phyloP scores from a whole-genome alignment of 1,139 yeast genomes.

The Candida glucosophila region DNA sequence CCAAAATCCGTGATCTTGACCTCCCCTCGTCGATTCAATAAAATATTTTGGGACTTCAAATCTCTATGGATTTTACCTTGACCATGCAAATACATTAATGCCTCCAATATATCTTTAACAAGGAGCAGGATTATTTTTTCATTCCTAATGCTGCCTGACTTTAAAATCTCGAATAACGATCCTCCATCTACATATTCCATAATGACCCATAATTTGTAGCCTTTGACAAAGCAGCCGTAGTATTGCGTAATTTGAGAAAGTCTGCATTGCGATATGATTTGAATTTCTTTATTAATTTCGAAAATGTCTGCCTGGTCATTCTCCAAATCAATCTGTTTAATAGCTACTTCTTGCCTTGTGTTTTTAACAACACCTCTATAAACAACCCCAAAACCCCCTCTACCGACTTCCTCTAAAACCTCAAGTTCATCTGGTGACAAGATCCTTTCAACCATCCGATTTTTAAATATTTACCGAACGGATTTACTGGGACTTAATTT shows the following conservation, averaged over 20 bases:
- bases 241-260: slow-evolving; percentile 64
- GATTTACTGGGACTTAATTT: too few relatives aligned
- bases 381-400: slow-evolving; percentile 86
- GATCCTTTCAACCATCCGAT: slow-evolving; percentile 13
- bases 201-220: slow-evolving; percentile 75
- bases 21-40: slow-evolving; percentile 60
- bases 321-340: slow-evolving; percentile 73
- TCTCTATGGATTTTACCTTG: slow-evolving; percentile 84
- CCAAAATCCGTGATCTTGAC: slow-evolving; percentile 96
- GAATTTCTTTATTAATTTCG: slow-evolving; percentile 75
- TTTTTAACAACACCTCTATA: slow-evolving; percentile 59
- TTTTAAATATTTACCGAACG: too few relatives aligned
- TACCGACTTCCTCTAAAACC: slow-evolving; percentile 70
- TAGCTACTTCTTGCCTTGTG: slow-evolving; percentile 47
- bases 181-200: slow-evolving; percentile 88
- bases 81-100: slow-evolving; percentile 61
- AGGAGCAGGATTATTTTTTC: slow-evolving; percentile 49
- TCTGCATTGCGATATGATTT: slow-evolving; percentile 66
- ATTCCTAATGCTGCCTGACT: slow-evolving; percentile 48
- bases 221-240: slow-evolving; percentile 73
- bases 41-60: slow-evolving; percentile 75
- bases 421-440: slow-evolving; percentile 34
- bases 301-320: slow-evolving; percentile 65
- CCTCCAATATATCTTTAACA: slow-evolving; percentile 50
- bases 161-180: slow-evolving; percentile 58